A percentile compares a stretch with the other conserved stretches of the same genome.
Conservation (phyloP, 768 basidiomycete genomes). For the Leucosporidium scottii region DNA sequence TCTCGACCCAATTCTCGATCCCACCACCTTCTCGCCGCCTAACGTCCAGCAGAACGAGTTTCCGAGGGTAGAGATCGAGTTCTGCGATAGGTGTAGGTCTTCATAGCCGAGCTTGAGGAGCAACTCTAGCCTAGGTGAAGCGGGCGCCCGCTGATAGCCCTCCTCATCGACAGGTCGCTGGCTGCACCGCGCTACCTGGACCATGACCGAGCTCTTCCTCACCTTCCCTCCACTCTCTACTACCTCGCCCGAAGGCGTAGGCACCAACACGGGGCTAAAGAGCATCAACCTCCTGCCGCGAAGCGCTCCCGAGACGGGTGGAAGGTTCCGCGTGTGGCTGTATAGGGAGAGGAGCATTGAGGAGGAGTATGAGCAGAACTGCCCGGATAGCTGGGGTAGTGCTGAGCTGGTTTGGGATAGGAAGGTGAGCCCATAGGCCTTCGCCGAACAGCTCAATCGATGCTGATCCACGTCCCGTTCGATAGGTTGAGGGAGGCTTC, state of each 20-base stretch:
- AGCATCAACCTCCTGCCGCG: constrained; percentile 43
- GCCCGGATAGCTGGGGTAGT: constrained; percentile 8
- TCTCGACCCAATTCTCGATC: constrained; percentile 20
- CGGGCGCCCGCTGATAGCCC: not conserved
- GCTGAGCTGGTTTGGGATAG: constrained; percentile 42
- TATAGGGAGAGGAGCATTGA: constrained; percentile 17
- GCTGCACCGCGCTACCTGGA: constrained; percentile 45
- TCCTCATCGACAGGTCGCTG: constrained; percentile 23
- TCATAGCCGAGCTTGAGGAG: constrained; percentile 8
- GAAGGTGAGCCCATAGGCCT: constrained; percentile 28
- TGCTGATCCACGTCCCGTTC: too few relatives aligned
- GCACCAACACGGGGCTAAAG: constrained; percentile 19
- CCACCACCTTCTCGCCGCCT: constrained; percentile 29
- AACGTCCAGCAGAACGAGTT: constrained; percentile 19
- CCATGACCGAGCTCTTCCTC: constrained; percentile 44
- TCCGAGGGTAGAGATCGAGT: constrained; percentile 42
- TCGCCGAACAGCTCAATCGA: too few relatives aligned
- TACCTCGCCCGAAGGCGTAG: not conserved
- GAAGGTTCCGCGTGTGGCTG: constrained; percentile 45
- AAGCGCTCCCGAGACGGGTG: constrained; percentile 42
- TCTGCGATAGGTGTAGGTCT: constrained; percentile 45
- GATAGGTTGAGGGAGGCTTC: constrained; percentile 44
- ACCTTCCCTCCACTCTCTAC: constrained; percentile 41
- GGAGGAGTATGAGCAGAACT: not conserved
- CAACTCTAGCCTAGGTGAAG: not conserved